phyloP scores from a whole-genome alignment of 345 rosid genomes.

The Linum usitatissimum region DNA sequence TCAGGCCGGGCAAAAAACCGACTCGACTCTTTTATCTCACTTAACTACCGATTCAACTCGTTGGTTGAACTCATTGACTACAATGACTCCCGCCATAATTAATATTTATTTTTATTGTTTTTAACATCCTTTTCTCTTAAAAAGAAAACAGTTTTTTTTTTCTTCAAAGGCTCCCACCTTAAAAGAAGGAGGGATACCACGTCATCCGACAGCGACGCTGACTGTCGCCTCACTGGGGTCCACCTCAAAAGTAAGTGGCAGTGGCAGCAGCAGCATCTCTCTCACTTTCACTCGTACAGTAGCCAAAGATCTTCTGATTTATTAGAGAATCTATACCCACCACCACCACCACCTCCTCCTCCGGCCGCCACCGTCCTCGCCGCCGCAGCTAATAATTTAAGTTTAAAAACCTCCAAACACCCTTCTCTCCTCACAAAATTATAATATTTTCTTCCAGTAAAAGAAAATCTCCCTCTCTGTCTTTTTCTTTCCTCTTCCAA shows the following conservation, averaged over 20 bases:
- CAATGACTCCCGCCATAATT: too few species aligned
- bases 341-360: neutral
- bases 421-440: neutral
- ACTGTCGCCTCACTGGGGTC: neutral
- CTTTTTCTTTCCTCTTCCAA: neutral
- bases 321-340: neutral
- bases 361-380: neutral
- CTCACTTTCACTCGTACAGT: neutral
- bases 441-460: neutral
- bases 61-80: too few species aligned
- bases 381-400: neutral
- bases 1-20: too few species aligned
- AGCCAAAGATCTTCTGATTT: neutral
- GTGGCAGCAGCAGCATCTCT: neutral
- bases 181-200: too few species aligned
- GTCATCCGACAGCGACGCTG: neutral
- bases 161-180: too few species aligned
- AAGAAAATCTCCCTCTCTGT: neutral
- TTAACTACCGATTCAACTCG: too few species aligned
- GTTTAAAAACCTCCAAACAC: neutral
- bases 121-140: too few species aligned
- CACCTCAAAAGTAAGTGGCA: neutral
- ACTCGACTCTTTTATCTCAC: too few species aligned
- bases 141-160: too few species aligned
- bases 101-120: too few species aligned